phyloP scores from a whole-genome alignment of 83 land plant genomes.

The Picea engelmannii region DNA sequence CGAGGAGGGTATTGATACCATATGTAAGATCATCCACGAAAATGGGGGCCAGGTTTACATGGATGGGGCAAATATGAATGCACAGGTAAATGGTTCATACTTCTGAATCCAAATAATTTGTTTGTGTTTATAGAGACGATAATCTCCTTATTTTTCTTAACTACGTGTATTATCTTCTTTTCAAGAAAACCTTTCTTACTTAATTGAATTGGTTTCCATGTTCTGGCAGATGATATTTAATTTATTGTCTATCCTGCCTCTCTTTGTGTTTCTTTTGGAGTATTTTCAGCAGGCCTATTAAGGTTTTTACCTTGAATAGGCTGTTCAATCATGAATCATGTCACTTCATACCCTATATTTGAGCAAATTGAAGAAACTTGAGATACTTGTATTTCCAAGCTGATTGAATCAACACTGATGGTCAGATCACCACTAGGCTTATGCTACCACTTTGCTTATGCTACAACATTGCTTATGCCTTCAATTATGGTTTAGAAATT shows the following conservation, averaged over 20 bases:
- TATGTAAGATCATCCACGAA: conserved; percentile 94
- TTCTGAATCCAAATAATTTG: background rate
- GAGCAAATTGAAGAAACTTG: background rate
- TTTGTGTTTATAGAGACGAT: background rate
- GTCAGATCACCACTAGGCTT: background rate
- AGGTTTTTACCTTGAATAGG: background rate
- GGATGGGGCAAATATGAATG: conserved; percentile 99
- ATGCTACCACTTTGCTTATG: background rate
- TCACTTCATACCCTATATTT: background rate
- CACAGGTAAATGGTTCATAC: conserved; percentile 65
- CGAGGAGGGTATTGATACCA: conserved; percentile 99
- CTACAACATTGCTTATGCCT: no score
- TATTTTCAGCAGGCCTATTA: background rate
- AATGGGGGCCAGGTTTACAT: conserved; percentile 99
- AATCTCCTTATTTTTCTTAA: background rate
- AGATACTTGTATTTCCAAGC: background rate
- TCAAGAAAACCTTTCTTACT: no score
- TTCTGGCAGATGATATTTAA: background rate
- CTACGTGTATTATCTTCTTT: background rate
- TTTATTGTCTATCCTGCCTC: no score
- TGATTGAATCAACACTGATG: background rate
- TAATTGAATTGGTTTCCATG: background rate
- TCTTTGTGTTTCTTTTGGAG: background rate
- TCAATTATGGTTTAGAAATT: background rate
- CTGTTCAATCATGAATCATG: background rate